These are phyloP conservation scores for Colletotrichum sp. DNA, from an alignment of 2,329 filamentous ascomycete genomes.

Conservation along the genomic window DNA sequence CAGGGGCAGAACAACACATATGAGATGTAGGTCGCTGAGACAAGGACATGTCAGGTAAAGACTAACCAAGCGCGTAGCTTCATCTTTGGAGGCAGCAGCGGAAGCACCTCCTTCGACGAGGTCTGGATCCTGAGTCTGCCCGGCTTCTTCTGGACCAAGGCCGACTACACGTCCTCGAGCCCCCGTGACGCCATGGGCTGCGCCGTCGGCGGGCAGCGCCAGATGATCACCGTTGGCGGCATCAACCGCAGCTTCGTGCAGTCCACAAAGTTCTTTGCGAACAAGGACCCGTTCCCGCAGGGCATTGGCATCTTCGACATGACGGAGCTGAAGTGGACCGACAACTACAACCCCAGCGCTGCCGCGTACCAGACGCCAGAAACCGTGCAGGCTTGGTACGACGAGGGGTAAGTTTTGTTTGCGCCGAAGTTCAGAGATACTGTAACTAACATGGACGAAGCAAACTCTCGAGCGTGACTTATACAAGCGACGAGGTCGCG, in stretches of 20 bases:
- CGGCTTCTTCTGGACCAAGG: slow-evolving; percentile 23
- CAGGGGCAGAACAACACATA: slow-evolving; percentile 17
- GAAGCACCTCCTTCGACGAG: slow-evolving; percentile 1
- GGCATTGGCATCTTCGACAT: slow-evolving; percentile 23
- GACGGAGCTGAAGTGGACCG: slow-evolving; percentile 15
- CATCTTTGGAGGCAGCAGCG: slow-evolving; percentile 20
- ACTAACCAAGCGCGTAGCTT: slow-evolving; percentile 4
- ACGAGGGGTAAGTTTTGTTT: background rate
- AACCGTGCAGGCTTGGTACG: slow-evolving; percentile 15
- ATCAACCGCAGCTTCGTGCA: background rate
- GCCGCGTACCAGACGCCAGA: slow-evolving; percentile 14
- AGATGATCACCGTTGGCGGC: slow-evolving; percentile 23
- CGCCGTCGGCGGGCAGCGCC: slow-evolving; percentile 17
- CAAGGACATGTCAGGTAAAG: background rate
- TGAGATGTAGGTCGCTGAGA: slow-evolving; percentile 18
- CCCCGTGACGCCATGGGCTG: slow-evolving; percentile 14
- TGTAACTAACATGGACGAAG: background rate
- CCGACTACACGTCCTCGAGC: slow-evolving; percentile 3
- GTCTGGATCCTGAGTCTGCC: slow-evolving; percentile 22
- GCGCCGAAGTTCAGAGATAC: rapidly evolving
- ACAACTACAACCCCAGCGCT: slow-evolving; percentile 13
- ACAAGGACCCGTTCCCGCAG: slow-evolving; percentile 9
- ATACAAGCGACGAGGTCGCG: slow-evolving; percentile 1
- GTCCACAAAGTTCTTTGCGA: background rate
- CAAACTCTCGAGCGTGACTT: background rate